These are phyloP conservation scores for Fusarium humuli DNA, from an alignment of 2,329 filamentous ascomycete genomes.

Conservation along the genomic window DNA sequence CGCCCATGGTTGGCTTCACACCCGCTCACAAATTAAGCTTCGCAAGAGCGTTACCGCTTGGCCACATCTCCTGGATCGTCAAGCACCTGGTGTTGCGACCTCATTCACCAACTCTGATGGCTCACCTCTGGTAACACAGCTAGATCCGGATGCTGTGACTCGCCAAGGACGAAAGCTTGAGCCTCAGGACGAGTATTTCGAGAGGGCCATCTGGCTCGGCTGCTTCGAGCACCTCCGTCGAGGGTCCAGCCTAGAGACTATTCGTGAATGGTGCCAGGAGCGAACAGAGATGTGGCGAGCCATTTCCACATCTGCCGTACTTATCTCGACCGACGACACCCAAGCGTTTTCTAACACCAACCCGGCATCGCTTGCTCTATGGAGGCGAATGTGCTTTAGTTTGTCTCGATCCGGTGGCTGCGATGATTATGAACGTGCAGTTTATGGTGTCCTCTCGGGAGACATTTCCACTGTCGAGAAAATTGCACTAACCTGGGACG, in stretches of 20 bases:
- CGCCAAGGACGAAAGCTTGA: conserved; percentile 83
- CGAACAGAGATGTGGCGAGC: conserved; percentile 91
- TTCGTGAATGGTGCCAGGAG: conserved; percentile 87
- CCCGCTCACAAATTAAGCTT: conserved; percentile 88
- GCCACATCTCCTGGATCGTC: conserved; percentile 73
- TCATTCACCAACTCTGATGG: conserved; percentile 69
- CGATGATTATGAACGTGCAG: conserved; percentile 85
- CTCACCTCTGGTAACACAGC: conserved; percentile 80
- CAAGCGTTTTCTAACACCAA: conserved; percentile 53
- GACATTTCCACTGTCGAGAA: conserved; percentile 82
- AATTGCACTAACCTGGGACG: conserved; percentile 84
- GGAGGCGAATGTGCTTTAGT: conserved; percentile 81
- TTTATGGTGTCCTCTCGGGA: conserved; percentile 90
- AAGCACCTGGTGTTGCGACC: conserved; percentile 66
- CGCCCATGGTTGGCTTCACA: conserved; percentile 92
- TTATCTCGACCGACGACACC: conserved; percentile 64
- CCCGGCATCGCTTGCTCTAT: conserved; percentile 68
- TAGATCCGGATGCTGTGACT: conserved; percentile 91
- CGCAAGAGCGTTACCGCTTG: conserved; percentile 82
- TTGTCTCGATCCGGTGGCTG: conserved; percentile 75
- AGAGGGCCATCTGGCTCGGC: conserved; percentile 91
- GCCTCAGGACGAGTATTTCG: conserved; percentile 86
- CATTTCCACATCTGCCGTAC: conserved; percentile 80
- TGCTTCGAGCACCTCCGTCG: conserved; percentile 92
- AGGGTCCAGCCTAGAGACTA: conserved; percentile 78